Evolutionary conservation across 2,329 filamentous ascomycete genomes (phyloP).

Genomic region (Magnaporthiopsis incrustans): DNA sequence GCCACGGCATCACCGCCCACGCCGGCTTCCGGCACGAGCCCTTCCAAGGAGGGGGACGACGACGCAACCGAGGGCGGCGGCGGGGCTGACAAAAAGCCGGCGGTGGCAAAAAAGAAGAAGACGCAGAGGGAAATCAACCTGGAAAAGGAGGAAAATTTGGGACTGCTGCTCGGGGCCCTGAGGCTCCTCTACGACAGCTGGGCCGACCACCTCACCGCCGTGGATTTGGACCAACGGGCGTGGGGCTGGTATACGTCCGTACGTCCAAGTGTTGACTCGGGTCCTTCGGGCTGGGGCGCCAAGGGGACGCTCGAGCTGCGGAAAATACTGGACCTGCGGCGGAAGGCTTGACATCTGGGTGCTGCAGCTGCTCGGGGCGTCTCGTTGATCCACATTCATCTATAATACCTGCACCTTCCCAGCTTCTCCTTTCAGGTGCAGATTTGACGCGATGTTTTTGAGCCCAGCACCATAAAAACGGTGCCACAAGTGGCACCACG

Average conservation of each 20-base stretch:
- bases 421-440: neutral
- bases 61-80: slow-evolving; percentile 3
- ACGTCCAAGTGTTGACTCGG: slow-evolving; percentile 66
- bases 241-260: slow-evolving; percentile 78
- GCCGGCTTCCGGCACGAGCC: neutral
- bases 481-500: neutral
- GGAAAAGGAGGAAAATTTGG: slow-evolving; percentile 63
- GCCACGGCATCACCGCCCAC: slow-evolving; percentile 30
- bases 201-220: slow-evolving; percentile 50
- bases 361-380: neutral
- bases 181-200: slow-evolving; percentile 68
- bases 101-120: slow-evolving; percentile 33
- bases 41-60: slow-evolving; percentile 3
- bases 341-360: slow-evolving; percentile 19
- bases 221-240: slow-evolving; percentile 66
- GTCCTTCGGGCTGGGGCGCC: slow-evolving; percentile 73
- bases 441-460: neutral
- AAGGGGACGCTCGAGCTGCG: slow-evolving; percentile 62
- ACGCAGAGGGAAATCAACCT: slow-evolving; percentile 41
- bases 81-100: slow-evolving; percentile 14
- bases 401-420: neutral
- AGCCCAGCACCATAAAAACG: neutral
- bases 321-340: slow-evolving; percentile 56
- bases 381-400: no score
- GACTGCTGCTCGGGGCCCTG: slow-evolving; percentile 60